These are phyloP conservation scores for Plantago coronopus DNA, from an alignment of 305 asterid species.

Conservation along the genomic window DNA sequence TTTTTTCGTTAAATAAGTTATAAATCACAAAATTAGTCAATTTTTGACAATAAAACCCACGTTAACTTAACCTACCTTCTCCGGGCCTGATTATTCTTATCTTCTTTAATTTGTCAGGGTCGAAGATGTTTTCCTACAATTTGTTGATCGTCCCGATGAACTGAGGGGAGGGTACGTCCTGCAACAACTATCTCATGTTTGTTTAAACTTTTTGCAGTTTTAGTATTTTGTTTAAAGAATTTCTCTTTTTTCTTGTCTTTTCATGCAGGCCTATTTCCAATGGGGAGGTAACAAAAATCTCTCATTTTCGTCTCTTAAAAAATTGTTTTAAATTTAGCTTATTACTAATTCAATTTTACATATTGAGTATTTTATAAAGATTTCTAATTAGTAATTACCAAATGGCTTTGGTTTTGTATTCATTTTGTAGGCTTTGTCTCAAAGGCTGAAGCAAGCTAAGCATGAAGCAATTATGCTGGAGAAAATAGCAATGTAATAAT, in stretches of 20 bases:
- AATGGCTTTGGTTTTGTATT: neutral
- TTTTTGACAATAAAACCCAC: too few species aligned
- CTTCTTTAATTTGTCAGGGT: conserved; percentile 31
- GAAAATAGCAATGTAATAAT: conserved; percentile 46
- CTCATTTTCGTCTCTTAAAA: too few species aligned
- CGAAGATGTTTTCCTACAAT: conserved; percentile 62
- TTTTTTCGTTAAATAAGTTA: too few species aligned
- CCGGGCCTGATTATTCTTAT: too few species aligned
- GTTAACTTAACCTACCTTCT: too few species aligned
- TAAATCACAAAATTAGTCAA: too few species aligned
- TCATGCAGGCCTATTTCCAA: conserved; percentile 41
- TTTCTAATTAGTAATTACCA: neutral
- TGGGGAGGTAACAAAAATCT: conserved; percentile 42
- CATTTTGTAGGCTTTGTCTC: conserved; percentile 42
- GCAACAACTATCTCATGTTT: neutral
- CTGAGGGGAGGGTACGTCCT: conserved; percentile 51
- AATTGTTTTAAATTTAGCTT: too few species aligned
- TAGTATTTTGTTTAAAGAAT: conserved; percentile 1
- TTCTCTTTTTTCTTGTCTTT: neutral
- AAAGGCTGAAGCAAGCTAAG: conserved; percentile 46
- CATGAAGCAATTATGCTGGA: conserved; percentile 53
- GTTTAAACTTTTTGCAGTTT: neutral
- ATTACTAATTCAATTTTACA: too few species aligned
- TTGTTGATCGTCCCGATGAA: conserved; percentile 56
- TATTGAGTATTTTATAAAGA: too few species aligned